Evolutionary conservation across 225 moss, liverwort and hornwort genomes (phyloP), one percentile per base, ranked within the genome.

Genomic region (Lunularia cruciata): DNA sequence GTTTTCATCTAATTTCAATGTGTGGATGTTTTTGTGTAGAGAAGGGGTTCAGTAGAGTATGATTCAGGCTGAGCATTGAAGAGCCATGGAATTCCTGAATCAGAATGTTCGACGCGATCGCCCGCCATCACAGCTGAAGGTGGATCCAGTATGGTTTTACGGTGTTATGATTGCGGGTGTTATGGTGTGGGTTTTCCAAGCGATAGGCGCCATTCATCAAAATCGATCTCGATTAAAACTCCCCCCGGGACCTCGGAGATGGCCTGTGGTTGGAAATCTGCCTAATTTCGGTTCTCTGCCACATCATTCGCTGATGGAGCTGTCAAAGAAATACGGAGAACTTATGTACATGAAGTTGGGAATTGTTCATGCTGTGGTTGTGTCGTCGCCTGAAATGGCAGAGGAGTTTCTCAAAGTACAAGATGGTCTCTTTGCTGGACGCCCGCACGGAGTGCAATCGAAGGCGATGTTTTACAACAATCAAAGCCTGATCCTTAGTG

Each of bases 331-430:
- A 53, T 71, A 77, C 43, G 76, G 76, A 28, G 71, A 64, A 10
- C 54, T 77, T 25, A 71, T 77, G 71, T 77, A 53, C 47, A 16
- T 77, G 63, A 30, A 47, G 39, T 32, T 77, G 40, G 76, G 76
- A 0, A 30, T 46, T 13, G 32, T 63, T 20, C 55, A 70, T 6
- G 47, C 71, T 0, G 68, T 77, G 54, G 64, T 77, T 0, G 62
- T 77, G 2, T 63, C 55, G 30, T 63, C 70, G 28, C 63, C 70
- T 10, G 62, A 45, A 14, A 63, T 71, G 64, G 76, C 71, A 18
- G 42, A 57, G 57, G 63, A 70, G 22, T 48, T 77, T 18, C 64
- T 56, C 45, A 71, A 77, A 27, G 53, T 51, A 4, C 76, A 70
- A 16, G 76, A 71, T 20, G 35, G 40, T 28, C 49, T 63, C 1